A percentile compares a stretch with the other conserved stretches of the same genome.
Evolutionary conservation across 2,329 filamentous ascomycete genomes (phyloP).

Genomic region (Venturia aucupariae): DNA sequence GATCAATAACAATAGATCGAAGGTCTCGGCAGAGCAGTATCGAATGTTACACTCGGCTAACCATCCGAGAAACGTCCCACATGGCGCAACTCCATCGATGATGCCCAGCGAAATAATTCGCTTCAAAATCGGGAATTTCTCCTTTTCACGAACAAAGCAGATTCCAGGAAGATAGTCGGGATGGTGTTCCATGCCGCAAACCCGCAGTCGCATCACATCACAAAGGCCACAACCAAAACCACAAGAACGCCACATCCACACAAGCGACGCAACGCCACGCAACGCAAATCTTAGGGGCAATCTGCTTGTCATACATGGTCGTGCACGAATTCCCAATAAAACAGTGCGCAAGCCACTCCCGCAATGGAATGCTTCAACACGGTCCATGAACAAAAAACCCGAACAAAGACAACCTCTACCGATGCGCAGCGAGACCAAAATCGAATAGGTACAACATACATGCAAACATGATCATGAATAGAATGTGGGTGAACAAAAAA

Average conservation of each 20-base stretch:
- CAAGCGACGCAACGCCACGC: neutral
- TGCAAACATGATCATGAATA: neutral
- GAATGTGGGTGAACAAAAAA: neutral
- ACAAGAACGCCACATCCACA: neutral
- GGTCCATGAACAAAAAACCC: neutral
- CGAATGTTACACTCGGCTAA: too few species aligned
- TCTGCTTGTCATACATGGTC: neutral
- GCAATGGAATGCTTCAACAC: neutral
- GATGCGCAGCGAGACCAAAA: neutral
- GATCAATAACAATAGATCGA: too few species aligned
- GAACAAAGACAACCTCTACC: neutral
- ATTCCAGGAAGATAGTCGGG: too few species aligned
- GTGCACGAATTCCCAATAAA: neutral
- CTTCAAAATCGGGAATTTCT: too few species aligned
- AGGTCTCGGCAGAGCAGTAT: too few species aligned
- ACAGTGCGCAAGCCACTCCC: neutral
- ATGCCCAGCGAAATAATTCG: too few species aligned
- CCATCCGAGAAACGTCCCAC: too few species aligned
- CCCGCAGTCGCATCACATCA: neutral
- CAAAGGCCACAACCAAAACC: neutral
- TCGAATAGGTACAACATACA: neutral
- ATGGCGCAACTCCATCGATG: too few species aligned
- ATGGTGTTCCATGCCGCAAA: neutral
- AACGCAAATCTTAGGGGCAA: too few species aligned
- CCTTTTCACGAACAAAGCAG: too few species aligned